Evolutionary conservation across 2,329 filamentous ascomycete species (phyloP).

Genomic region (Apiospora koreana): DNA sequence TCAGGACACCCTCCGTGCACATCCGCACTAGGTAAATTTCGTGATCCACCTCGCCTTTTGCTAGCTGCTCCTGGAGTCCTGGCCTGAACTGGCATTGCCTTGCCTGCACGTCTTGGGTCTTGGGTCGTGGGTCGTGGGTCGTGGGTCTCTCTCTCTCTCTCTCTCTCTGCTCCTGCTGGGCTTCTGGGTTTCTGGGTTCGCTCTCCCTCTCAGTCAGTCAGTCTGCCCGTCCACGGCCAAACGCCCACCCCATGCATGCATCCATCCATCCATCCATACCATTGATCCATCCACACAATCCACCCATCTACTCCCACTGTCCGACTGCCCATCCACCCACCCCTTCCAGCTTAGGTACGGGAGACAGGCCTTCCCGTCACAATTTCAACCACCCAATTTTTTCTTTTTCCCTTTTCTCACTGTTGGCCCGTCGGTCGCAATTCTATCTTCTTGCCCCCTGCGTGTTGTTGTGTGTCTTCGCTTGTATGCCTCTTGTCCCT

Average conservation of each 20-base stretch:
- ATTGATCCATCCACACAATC: constrained; percentile 20
- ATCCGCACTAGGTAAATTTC: constrained; percentile 5
- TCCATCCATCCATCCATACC: neutral
- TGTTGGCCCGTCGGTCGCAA: constrained; percentile 16
- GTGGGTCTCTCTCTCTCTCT: too few relatives aligned
- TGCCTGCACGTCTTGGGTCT: neutral
- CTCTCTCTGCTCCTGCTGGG: neutral
- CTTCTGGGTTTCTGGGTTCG: neutral
- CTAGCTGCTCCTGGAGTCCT: neutral
- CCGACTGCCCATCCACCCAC: constrained; percentile 18
- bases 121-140: too few relatives aligned
- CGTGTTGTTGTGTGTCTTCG: constrained; percentile 8
- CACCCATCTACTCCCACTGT: constrained; percentile 19
- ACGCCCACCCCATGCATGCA: neutral
- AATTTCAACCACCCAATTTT: constrained; percentile 34
- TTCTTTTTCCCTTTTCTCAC: constrained; percentile 21
- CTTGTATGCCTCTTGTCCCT: constrained; percentile 2
- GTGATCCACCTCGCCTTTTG: neutral
- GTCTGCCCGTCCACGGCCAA: too few relatives aligned
- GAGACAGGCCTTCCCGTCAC: constrained; percentile 26
- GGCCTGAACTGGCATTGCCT: neutral
- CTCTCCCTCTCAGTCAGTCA: neutral
- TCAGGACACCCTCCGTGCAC: constrained; percentile 4
- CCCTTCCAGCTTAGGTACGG: constrained; percentile 15
- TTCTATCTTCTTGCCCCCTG: constrained; percentile 20